A percentile compares a stretch with the other conserved stretches of the same genome.
Evolutionary conservation across 768 basidiomycete species (phyloP).

Genomic region (Rhizopogon roseolus): DNA sequence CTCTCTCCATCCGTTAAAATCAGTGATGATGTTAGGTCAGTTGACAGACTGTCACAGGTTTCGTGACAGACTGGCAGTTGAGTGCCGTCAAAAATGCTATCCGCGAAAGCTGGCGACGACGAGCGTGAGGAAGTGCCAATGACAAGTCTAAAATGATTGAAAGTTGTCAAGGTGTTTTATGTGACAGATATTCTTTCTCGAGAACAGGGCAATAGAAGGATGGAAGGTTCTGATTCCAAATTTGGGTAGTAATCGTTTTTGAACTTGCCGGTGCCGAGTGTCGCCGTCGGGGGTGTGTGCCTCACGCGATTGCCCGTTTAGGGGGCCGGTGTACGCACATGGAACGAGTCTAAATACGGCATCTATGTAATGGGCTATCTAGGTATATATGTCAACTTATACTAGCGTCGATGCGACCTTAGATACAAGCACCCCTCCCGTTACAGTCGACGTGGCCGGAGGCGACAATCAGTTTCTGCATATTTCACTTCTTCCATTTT

Average conservation of each 20-base stretch:
- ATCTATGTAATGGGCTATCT: conserved; percentile 21
- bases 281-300: conserved; percentile 25
- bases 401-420: conserved; percentile 11
- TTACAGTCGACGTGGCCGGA: conserved; percentile 27
- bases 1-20: neutral
- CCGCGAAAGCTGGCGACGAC: neutral
- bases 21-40: neutral
- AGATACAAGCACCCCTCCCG: conserved; percentile 26
- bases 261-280: conserved; percentile 46
- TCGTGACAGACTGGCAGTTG: neutral
- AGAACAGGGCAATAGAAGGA: conserved; percentile 28
- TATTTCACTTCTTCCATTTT: conserved; percentile 21
- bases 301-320: conserved; percentile 32
- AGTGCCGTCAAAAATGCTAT: neutral
- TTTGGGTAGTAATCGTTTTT: conserved; percentile 29
- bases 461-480: conserved; percentile 15
- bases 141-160: neutral
- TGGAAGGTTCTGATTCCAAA: conserved; percentile 30
- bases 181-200: conserved; percentile 7
- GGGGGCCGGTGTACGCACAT: conserved; percentile 39
- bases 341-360: conserved; percentile 37
- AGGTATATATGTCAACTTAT: conserved; percentile 8
- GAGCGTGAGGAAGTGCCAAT: conserved; percentile 1
- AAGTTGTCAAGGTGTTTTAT: conserved; percentile 6
- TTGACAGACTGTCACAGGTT: neutral